phyloP scores from a whole-genome alignment of 2,329 filamentous ascomycete species.

The Diplodia seriata region DNA sequence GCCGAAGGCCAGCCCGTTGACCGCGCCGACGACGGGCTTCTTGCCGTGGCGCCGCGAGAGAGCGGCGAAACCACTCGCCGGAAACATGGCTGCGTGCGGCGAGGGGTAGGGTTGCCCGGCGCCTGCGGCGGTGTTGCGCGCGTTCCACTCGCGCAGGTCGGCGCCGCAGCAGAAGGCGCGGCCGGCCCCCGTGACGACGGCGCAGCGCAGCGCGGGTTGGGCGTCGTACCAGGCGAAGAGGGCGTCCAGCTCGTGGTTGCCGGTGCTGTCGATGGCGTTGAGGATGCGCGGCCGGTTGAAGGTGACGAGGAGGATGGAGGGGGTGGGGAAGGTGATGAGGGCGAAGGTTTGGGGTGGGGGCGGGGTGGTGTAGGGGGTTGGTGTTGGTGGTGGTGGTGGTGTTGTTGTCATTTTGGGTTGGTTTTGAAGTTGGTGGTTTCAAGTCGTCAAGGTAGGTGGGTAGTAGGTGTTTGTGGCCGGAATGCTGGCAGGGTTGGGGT shows the following conservation, averaged over 20 bases:
- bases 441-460: not conserved
- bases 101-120: not conserved
- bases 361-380: conserved; percentile 34
- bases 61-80: conserved; percentile 58
- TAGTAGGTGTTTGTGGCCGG: not conserved
- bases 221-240: conserved; percentile 33
- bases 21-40: conserved; percentile 66
- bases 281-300: conserved; percentile 33
- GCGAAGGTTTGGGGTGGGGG: conserved; percentile 45
- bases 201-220: conserved; percentile 32
- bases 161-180: conserved; percentile 36
- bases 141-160: conserved; percentile 38
- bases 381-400: too few relatives aligned
- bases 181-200: conserved; percentile 35
- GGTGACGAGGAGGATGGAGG: conserved; percentile 33
- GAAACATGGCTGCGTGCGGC: not conserved
- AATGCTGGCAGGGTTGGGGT: not conserved
- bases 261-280: conserved; percentile 34
- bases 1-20: conserved; percentile 58
- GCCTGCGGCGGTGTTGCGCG: not conserved
- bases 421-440: too few relatives aligned
- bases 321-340: conserved; percentile 25
- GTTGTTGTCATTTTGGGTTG: conserved; percentile 9
- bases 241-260: conserved; percentile 32
- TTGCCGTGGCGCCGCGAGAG: conserved; percentile 63